Conservation (phyloP, 148 eudicot genomes). For the Simmondsia chinensis region DNA sequence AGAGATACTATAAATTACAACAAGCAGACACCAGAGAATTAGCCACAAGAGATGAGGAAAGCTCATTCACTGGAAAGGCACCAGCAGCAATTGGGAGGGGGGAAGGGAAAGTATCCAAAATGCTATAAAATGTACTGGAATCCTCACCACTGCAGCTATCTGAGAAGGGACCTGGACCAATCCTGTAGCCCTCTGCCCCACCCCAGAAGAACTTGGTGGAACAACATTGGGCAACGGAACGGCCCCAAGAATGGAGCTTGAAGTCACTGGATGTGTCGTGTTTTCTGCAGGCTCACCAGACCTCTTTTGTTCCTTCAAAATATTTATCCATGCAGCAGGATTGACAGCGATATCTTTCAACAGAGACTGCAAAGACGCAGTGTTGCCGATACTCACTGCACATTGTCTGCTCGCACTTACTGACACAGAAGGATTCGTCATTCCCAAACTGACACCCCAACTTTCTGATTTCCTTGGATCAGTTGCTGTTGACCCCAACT, state of each 20-base stretch:
- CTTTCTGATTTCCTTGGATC: constrained; percentile 24
- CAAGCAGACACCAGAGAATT: too few relatives aligned
- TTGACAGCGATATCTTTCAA: constrained; percentile 63
- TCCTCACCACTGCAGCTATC: constrained; percentile 37
- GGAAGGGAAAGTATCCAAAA: too few relatives aligned
- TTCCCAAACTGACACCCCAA: constrained; percentile 18
- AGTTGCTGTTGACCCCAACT: constrained; percentile 14
- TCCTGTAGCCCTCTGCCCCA: constrained; percentile 33
- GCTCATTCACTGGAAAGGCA: too few relatives aligned
- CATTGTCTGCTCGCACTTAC: constrained; percentile 19
- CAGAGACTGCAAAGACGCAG: constrained; percentile 57
- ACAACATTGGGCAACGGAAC: constrained; percentile 24
- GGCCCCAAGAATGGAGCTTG: constrained; percentile 31
- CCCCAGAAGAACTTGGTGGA: constrained; percentile 20
- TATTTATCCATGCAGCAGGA: constrained; percentile 56
- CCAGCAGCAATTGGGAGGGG: too few relatives aligned
- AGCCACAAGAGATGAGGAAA: too few relatives aligned
- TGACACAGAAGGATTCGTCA: constrained; percentile 11
- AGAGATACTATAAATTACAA: too few relatives aligned
- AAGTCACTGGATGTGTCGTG: constrained; percentile 18
- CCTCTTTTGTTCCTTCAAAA: constrained; percentile 59
- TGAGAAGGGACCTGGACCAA: constrained; percentile 39
- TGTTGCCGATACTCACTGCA: constrained; percentile 16
- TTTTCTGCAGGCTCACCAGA: constrained; percentile 29
- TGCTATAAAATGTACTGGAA: not conserved